Evolutionary conservation across 345 rosid species (phyloP), one percentile per base, ranked within the genome.

Genomic region (Bruguiera gymnorhiza): DNA sequence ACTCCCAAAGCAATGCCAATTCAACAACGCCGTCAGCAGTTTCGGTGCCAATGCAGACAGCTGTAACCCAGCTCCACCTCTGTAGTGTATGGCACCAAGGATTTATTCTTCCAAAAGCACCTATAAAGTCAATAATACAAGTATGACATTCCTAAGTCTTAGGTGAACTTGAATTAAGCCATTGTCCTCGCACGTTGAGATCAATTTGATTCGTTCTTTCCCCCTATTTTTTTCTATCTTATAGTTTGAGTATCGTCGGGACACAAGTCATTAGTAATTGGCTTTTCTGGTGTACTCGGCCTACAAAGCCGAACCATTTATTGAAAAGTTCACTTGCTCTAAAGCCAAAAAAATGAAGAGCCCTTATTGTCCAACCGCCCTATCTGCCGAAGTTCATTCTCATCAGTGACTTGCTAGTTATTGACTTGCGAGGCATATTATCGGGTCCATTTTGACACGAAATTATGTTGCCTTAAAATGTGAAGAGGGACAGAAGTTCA

Each of bases 41-140:
- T 31, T 84, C 91, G 20, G 82, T 86, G 13, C 86, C 88, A 29
- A 92, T 90, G 98, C 99, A 86, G 81, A 92, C 86, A 10, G 86
- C 83, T 8, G 58, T 79, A 60, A 84, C 92, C 95, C 99, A 19
- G 92, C 86, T 15, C 84, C 84, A 11, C 67, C 72, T 39, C 48
- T 37, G 11, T 8, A 10, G 58, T 76, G 23, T 73, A 63, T 53
- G 62, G 59, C 59, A 68, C 73, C 13, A 73, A 79, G 98, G 96
- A 37, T 89, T 84, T 66, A 70, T 85, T 77, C 77, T 85, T 76
- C 86, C 89, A 8, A 70, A 58, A 48, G 37, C 78, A 21, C 77
- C 76, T 39, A 63, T 83, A 23, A 71, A 83, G 82, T 74, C 77
- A 32, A 31, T 54, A 18, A 30, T 59, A 30, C 67, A 29, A 24